Conservation (phyloP, 768 basidiomycete species). For the Leucosporidium scottii region DNA sequence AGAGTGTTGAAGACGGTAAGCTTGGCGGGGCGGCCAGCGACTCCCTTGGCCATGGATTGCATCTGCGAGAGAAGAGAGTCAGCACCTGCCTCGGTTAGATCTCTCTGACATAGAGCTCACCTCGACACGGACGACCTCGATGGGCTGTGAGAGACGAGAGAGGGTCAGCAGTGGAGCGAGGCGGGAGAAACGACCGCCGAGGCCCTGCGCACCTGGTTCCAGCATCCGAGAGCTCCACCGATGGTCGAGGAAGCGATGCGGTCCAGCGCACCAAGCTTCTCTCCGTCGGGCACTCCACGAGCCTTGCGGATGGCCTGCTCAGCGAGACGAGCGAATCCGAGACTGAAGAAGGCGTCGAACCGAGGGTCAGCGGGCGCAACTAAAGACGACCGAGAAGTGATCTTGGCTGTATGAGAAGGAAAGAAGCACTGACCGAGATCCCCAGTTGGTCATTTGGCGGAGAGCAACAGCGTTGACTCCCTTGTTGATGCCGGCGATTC, state of each 20-base stretch:
- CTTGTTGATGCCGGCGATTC: conserved; percentile 94
- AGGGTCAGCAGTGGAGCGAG: not conserved
- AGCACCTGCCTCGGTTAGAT: not conserved
- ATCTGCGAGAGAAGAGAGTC: conserved; percentile 52
- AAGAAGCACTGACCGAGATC: conserved; percentile 38
- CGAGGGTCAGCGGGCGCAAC: not conserved
- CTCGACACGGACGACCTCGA: conserved; percentile 79
- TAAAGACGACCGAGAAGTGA: not conserved
- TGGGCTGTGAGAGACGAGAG: conserved; percentile 11
- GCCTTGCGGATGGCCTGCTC: conserved; percentile 69
- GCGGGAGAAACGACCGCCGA: conserved; percentile 57
- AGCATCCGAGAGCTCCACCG: conserved; percentile 84
- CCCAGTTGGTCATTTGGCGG: conserved; percentile 47
- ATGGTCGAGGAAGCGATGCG: conserved; percentile 82
- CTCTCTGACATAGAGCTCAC: conserved; percentile 44
- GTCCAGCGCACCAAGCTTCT: conserved; percentile 66
- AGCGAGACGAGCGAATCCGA: conserved; percentile 92
- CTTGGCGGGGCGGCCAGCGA: conserved; percentile 76
- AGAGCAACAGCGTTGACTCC: conserved; percentile 70
- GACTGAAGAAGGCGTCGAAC: conserved; percentile 58
- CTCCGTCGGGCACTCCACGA: conserved; percentile 69
- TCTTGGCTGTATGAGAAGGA: too few species aligned
- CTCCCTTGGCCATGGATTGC: conserved; percentile 92
- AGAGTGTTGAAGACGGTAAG: conserved; percentile 78
- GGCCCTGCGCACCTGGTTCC: conserved; percentile 62